Base-by-base conservation (phyloP, 345 rosid species). In the Hevea brasiliensis region DNA sequence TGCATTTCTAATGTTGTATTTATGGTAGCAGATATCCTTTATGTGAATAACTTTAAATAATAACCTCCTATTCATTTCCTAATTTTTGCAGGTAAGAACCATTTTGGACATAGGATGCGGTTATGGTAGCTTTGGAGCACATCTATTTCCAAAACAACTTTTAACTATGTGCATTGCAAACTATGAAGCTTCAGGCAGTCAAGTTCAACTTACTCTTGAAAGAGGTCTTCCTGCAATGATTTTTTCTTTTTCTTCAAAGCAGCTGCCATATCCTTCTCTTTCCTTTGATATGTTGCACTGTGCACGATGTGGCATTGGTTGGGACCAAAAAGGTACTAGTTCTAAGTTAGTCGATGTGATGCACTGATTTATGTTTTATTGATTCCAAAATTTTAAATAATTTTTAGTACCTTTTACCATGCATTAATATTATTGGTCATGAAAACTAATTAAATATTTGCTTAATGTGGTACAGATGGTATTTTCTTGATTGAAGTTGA, bases 181-280 rank as follows among this genome's bases (percentile, higher is more conserved):
- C 82, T 91, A 90, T 71, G 99, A 96, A 82, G 79, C 97, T 41
- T 87, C 98, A 3, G 99, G 99, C 72, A 96, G 99, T 75, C 99
- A 96, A 84, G 97, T 93, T 79, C 97, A 96, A 79, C 89, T 93
- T 68, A 96, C 97, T 62, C 97, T 93, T 26, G 99, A 96, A 81
- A 90, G 99, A 74, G 99, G 99, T 79, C 89, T 96, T 67, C 99
- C 99, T 59, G 99, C 98, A 26, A 92, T 93, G 97, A 89, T 96
- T 80, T 92, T 84, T 64, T 90, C 98, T 68, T 85, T 96, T 70
- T 79, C 75, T 42, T 89, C 95, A 20, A 87, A 85, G 58, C 97
- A 96, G 79, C 81, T 96, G 85, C 96, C 99, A 3, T 93, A 81
- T 84, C 97, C 99, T 70, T 93, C 98, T 79, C 98, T 96, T 80